phyloP scores from a whole-genome alignment of 331 rosid genomes.

The Telfairia occidentalis region DNA sequence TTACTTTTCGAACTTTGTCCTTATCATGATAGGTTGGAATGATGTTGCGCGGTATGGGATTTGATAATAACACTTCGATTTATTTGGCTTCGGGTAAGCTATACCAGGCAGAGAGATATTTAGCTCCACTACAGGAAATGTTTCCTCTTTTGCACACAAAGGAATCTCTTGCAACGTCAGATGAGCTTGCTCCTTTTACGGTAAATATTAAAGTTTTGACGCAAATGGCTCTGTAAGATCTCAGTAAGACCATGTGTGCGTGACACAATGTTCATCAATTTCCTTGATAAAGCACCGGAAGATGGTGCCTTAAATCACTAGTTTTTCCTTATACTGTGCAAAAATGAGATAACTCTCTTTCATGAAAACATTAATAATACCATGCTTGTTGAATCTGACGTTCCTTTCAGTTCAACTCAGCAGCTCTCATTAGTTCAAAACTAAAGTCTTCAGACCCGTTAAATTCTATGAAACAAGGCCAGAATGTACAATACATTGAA shows the following conservation, averaged over 20 bases:
- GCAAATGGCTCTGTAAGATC: background rate
- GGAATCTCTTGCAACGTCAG: constrained; percentile 68
- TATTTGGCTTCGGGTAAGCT: constrained; percentile 88
- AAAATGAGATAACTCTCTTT: background rate
- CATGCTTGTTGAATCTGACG: background rate
- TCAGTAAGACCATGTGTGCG: background rate
- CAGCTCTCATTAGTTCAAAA: background rate
- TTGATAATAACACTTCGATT: constrained; percentile 63
- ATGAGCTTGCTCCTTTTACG: constrained; percentile 79
- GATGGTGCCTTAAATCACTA: background rate
- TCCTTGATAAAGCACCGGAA: background rate
- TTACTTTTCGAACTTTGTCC: constrained; percentile 11
- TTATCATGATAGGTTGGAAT: constrained; percentile 64
- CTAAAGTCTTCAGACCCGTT: background rate
- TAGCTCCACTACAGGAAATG: constrained; percentile 64
- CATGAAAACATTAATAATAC: background rate
- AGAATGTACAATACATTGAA: background rate
- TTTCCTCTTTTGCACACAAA: constrained; percentile 80
- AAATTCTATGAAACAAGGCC: background rate
- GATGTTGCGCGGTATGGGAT: constrained; percentile 94
- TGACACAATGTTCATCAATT: background rate
- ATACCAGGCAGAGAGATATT: constrained; percentile 59
- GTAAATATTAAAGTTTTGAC: constrained; percentile 27
- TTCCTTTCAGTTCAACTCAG: background rate
- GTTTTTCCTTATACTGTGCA: background rate